These are phyloP conservation scores for Sistotremastrum niveocremeum DNA, from an alignment of 768 basidiomycete species.

Conservation along the genomic window DNA sequence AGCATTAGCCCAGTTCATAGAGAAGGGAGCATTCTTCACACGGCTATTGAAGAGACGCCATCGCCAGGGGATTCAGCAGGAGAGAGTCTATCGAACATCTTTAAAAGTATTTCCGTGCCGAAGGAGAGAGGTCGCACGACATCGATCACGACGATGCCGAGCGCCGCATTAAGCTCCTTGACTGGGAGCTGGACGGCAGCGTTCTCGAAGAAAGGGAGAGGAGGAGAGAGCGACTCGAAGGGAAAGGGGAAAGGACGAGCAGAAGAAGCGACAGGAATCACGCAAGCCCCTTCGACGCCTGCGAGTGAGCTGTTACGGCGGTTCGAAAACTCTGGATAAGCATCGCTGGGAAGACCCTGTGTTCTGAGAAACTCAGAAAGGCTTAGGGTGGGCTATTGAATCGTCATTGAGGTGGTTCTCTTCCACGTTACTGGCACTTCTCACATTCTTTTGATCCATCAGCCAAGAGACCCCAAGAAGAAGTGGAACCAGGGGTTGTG, in stretches of 20 bases:
- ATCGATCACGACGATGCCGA: constrained; percentile 30
- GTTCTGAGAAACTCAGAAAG: too few relatives aligned
- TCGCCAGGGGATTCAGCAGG: constrained; percentile 50
- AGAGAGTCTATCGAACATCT: constrained; percentile 41
- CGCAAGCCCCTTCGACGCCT: not conserved
- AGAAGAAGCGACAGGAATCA: constrained; percentile 2
- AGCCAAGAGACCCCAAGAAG: too few relatives aligned
- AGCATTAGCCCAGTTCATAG: constrained; percentile 1
- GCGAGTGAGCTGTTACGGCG: not conserved
- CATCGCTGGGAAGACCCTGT: too few relatives aligned
- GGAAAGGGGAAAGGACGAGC: constrained; percentile 10
- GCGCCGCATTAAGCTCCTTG: constrained; percentile 9
- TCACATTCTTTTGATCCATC: too few relatives aligned
- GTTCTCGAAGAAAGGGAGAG: constrained; percentile 36
- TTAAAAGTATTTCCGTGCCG: constrained; percentile 6
- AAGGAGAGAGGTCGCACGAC: constrained; percentile 39
- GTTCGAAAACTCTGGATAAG: not conserved
- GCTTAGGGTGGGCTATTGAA: too few relatives aligned
- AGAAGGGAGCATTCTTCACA: constrained; percentile 3
- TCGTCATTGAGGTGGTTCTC: too few relatives aligned
- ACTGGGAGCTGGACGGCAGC: constrained; percentile 45
- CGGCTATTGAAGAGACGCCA: constrained; percentile 24
- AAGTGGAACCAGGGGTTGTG: too few relatives aligned
- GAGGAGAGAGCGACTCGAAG: constrained; percentile 2
- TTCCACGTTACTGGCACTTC: too few relatives aligned